Base-by-base conservation (phyloP, 257 asterid species). In the Primulina huaijiensis region DNA sequence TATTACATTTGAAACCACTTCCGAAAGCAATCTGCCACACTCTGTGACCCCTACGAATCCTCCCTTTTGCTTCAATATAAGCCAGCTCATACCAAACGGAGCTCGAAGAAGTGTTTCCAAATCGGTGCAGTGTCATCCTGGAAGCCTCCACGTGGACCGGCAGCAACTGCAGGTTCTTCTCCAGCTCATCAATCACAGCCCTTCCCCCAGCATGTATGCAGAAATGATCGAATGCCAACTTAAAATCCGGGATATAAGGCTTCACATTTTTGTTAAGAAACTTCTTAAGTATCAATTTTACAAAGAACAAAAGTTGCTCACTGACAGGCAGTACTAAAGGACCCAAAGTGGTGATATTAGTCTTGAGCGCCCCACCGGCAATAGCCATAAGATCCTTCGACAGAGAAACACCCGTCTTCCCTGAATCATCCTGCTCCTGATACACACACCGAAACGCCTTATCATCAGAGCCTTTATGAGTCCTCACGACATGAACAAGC, bases 1-100 rank as follows among this genome's bases (percentile, higher is more conserved):
- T 50, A 2, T 50, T 50, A 50, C 56, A 89, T 67, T 88, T 88
- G 60, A 88, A 88, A 19, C 95, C 92, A 72, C 95, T 88, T 50
- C 95, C 92, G 20, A 88, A 88, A 2, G 92, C 96, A 53, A 89
- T 89, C 78, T 89, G 96, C 94, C 96, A 87, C 16, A 89, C 85
- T 10, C 83, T 43, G n/a, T 89, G 69, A 5, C 96, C 96, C 57
- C 61, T 74, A 40, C 78, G 60, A 74, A 87, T 72, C 70, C 94
- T 67, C 30, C 90, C 85, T 65, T 89, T 87, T 25, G 96, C 94
- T 81, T 89, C 96, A 0, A 37, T 80, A 53, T 87, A 89, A 0
- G 92, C 90, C 65, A 89, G 73, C 65, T 89, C 96, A 62, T 89
- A 89, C 96, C 96, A 89, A 3, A 87, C 87, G 35, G 96, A 89